Evolutionary conservation across 2,329 filamentous ascomycete species (phyloP), one percentile per base, ranked within the genome.

Genomic region (Scedosporium dehoogii): DNA sequence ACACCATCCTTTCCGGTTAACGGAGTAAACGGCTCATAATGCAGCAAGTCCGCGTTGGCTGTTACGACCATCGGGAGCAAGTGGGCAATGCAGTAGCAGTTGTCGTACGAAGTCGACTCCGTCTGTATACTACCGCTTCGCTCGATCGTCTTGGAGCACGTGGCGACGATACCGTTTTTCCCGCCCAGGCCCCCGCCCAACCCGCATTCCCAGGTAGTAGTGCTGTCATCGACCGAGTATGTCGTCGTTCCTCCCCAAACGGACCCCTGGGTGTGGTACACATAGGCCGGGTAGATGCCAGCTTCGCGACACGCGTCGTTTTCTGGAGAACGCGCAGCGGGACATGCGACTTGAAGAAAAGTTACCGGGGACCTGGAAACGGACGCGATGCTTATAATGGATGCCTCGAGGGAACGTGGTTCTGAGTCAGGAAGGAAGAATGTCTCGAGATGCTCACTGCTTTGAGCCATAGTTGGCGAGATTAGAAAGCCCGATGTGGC

Each of bases 281-380:
- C 60, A 21, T 67, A 53, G 7, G 62, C 64, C 1, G 66, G 64
- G 53, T 67, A 67, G 62, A 67, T 64, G 53, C 62, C 61, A 2
- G 63, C 63, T 5, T 63, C 29, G 25, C 64, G 66, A 46, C 66
- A 67, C 16, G 64, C 66, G 57, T 67, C 64, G 60, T 65, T 66
- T 14, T 64, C 63, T 0, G 64, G 66, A 1, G 63, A 66, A 1
- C 25, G 25, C 1, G 59, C 62, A 9, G 62, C 64, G 9, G 63
- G 64, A 57, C 66, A 67, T n/a, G 59, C 62, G 2, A 66, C 57
- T 21, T 60, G 4, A 2, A 64, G 18, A 2, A 55, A 61, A 5
- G 61, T 63, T 51, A 64, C 63, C 3, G 23, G 4, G 18, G 29
- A n/a, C 21, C 16, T 27, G 9, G 46, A 25, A 21, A 60, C 58